A percentile compares a stretch with the other conserved stretches of the same genome.
Evolutionary conservation across 116 monocot species (phyloP).

Genomic region (Phalaenopsis hybrid): DNA sequence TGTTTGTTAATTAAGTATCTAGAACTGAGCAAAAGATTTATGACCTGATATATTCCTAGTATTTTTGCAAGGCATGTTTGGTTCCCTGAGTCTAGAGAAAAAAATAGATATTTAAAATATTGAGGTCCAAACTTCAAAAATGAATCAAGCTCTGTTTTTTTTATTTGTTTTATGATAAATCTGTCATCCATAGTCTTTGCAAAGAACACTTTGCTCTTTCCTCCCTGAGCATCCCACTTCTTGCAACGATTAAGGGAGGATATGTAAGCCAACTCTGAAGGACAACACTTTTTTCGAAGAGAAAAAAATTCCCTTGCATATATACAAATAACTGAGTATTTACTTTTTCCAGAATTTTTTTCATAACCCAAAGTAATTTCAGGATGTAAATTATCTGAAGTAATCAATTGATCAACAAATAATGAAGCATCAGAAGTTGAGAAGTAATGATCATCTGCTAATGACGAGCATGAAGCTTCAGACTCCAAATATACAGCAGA

Average conservation of each 20-base stretch:
- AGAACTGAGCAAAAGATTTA: no score
- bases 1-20: not conserved
- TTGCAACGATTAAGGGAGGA: slow-evolving; percentile 74
- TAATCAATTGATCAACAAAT: slow-evolving; percentile 27
- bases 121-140: slow-evolving; percentile 84
- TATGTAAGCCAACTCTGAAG: slow-evolving; percentile 80
- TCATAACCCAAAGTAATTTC: slow-evolving; percentile 38
- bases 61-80: slow-evolving; percentile 97
- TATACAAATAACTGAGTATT: slow-evolving; percentile 64
- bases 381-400: slow-evolving; percentile 48
- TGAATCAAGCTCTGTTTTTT: slow-evolving; percentile 85
- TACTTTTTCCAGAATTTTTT: slow-evolving; percentile 43
- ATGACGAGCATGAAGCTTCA: slow-evolving; percentile 28
- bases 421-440: slow-evolving; percentile 24
- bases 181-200: slow-evolving; percentile 95
- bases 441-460: slow-evolving; percentile 38
- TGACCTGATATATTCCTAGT: slow-evolving; percentile 93
- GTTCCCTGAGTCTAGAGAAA: slow-evolving; percentile 67
- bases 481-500: slow-evolving; percentile 30
- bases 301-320: slow-evolving; percentile 66
- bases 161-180: slow-evolving; percentile 94
- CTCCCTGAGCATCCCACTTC: slow-evolving; percentile 98
- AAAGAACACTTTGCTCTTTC: slow-evolving; percentile 94
- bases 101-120: slow-evolving; percentile 72
- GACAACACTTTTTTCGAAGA: slow-evolving; percentile 73